Percentiles rank a stretch among this genome's conserved stretches.
Evolutionary conservation across 2,329 filamentous ascomycete genomes (phyloP).

Genomic region (Alternaria metachromatica): DNA sequence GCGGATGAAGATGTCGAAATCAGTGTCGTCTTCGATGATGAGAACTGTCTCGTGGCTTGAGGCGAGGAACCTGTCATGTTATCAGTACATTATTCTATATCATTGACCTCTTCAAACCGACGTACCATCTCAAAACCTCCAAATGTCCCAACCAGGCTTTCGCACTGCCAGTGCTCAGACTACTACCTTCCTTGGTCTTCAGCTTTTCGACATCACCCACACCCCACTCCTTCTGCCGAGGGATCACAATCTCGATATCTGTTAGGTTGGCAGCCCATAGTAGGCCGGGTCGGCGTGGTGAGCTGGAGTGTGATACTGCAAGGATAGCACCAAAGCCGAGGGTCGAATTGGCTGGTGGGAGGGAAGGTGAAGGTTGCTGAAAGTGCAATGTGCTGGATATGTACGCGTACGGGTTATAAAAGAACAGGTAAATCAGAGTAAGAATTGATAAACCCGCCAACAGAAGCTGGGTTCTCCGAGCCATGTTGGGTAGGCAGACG

Average conservation of each 20-base stretch:
- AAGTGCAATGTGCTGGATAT: background rate
- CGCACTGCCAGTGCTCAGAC: constrained; percentile 45
- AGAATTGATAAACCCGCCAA: background rate
- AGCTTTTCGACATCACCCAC: constrained; percentile 42
- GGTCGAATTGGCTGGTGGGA: constrained; percentile 16
- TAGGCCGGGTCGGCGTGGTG: constrained; percentile 43
- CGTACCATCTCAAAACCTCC: constrained; percentile 44
- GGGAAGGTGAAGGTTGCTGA: background rate
- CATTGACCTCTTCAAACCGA: background rate
- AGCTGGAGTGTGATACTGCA: constrained; percentile 47
- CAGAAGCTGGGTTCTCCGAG: background rate
- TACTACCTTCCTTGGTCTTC: constrained; percentile 30
- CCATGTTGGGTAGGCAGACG: background rate
- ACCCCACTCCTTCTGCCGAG: constrained; percentile 48
- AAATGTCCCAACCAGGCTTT: constrained; percentile 53
- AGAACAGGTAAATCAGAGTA: background rate
- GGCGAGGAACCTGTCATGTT: constrained; percentile 14
- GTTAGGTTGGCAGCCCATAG: constrained; percentile 49
- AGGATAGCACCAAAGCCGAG: constrained; percentile 47
- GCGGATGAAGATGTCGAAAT: constrained; percentile 31
- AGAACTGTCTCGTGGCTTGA: constrained; percentile 32
- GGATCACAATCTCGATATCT: constrained; percentile 47
- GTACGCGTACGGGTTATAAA: background rate
- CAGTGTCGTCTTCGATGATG: constrained; percentile 39
- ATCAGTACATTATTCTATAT: background rate